Percentiles rank a stretch among this genome's conserved stretches.
Conservation (phyloP, 2,329 filamentous ascomycete species). For the Verticillium isaacii region DNA sequence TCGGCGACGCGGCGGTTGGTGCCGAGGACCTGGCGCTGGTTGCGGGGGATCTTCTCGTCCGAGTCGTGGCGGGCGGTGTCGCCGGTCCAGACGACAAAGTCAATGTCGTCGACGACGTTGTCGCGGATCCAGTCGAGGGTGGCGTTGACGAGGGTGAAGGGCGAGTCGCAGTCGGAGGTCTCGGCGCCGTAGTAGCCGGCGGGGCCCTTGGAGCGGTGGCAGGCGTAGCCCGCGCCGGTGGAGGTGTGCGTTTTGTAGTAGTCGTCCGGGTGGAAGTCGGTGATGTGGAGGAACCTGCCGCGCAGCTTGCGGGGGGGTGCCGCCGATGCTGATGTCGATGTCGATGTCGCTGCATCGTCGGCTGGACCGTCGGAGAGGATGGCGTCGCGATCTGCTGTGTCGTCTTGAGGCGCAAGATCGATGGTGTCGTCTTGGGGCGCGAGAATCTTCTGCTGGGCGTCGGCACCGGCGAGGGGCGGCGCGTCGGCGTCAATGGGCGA, state of each 20-base stretch:
- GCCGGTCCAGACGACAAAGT: slow-evolving; percentile 92
- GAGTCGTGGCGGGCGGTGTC: slow-evolving; percentile 88
- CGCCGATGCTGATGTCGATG: slow-evolving; percentile 9
- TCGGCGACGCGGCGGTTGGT: slow-evolving; percentile 72
- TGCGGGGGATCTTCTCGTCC: slow-evolving; percentile 75
- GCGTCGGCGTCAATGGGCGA: neutral
- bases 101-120: slow-evolving; percentile 71
- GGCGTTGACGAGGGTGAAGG: slow-evolving; percentile 73
- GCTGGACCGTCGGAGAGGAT: neutral
- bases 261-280: slow-evolving; percentile 87
- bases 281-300: slow-evolving; percentile 83
- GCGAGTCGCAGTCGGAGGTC: slow-evolving; percentile 84
- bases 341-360: neutral
- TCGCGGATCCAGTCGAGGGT: slow-evolving; percentile 85
- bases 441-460: slow-evolving; percentile 9
- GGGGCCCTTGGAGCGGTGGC: slow-evolving; percentile 72
- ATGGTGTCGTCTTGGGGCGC: slow-evolving; percentile 1
- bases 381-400: neutral
- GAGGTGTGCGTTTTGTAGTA: slow-evolving; percentile 79
- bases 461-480: neutral
- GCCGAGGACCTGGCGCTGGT: slow-evolving; percentile 66
- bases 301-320: slow-evolving; percentile 42
- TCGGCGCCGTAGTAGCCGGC: slow-evolving; percentile 82
- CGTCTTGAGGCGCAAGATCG: slow-evolving; percentile 4
- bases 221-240: slow-evolving; percentile 63